These are phyloP conservation scores for Apiospora marii DNA, from an alignment of 2,329 filamentous ascomycete species.

Conservation along the genomic window DNA sequence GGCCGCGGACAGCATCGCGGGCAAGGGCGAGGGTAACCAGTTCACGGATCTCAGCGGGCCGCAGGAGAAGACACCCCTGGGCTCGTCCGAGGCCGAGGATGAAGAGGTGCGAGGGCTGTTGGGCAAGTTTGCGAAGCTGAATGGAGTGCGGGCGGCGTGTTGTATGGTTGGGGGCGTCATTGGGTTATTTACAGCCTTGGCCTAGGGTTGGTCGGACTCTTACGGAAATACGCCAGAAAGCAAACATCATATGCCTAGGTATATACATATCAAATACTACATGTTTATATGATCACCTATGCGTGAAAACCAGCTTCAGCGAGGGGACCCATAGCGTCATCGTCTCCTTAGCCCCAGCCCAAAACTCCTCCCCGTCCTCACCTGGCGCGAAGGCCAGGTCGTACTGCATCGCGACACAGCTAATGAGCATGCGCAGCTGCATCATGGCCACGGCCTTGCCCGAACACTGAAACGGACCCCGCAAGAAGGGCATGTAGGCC, in stretches of 20 bases:
- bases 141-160: conserved; percentile 24
- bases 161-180: background rate
- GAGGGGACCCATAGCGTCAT: background rate
- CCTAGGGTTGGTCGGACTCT: background rate
- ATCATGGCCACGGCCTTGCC: conserved; percentile 37
- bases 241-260: no score
- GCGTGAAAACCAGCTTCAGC: background rate
- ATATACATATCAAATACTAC: no score
- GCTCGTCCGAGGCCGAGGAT: background rate
- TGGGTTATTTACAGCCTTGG: background rate
- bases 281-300: background rate
- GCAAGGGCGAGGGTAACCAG: conserved; percentile 22
- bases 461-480: conserved; percentile 33
- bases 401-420: conserved; percentile 29
- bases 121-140: conserved; percentile 22
- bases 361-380: conserved; percentile 33
- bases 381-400: conserved; percentile 36
- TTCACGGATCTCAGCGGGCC: conserved; percentile 17
- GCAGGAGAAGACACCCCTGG: background rate
- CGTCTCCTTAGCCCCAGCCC: background rate
- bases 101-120: conserved; percentile 6
- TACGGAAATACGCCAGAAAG: no score
- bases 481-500: background rate
- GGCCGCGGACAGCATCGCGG: conserved; percentile 18
- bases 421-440: conserved; percentile 32